A percentile compares a stretch with the other conserved stretches of the same genome.
Conservation (phyloP, 192 early-diverging fungal genomes). For the Haplosporangium gracile region DNA sequence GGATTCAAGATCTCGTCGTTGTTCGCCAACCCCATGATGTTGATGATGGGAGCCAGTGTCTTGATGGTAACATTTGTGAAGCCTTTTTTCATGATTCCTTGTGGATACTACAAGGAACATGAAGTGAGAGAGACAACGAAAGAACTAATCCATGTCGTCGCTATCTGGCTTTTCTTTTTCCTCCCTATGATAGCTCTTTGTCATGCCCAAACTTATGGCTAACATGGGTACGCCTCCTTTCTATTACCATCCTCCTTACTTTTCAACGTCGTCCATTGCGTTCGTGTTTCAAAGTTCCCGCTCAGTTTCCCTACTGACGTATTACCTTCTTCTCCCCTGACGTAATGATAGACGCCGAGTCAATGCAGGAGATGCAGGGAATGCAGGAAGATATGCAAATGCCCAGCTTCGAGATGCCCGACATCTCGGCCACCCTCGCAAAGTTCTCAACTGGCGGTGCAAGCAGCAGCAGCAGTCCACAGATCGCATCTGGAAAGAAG, state of each 20-base stretch:
- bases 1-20: slow-evolving; percentile 65
- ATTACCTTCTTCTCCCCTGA: neutral
- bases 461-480: slow-evolving; percentile 21
- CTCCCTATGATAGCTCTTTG: slow-evolving; percentile 42
- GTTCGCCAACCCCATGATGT: slow-evolving; percentile 71
- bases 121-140: neutral
- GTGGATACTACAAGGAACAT: neutral
- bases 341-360: slow-evolving; percentile 59
- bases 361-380: slow-evolving; percentile 61
- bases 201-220: slow-evolving; percentile 70
- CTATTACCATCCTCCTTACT: neutral
- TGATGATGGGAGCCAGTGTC: slow-evolving; percentile 70
- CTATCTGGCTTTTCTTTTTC: neutral
- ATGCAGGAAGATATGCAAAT: slow-evolving; percentile 61
- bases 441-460: slow-evolving; percentile 53
- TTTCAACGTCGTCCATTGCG: neutral
- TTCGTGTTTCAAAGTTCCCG: neutral
- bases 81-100: too few relatives aligned
- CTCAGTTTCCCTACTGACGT: neutral
- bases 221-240: slow-evolving; percentile 56
- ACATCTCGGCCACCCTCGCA: slow-evolving; percentile 55
- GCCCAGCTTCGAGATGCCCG: slow-evolving; percentile 62
- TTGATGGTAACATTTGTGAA: slow-evolving; percentile 45
- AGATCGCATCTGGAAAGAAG: slow-evolving; percentile 32
- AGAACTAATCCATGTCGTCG: neutral